Conservation (phyloP, 768 basidiomycete genomes). For the Rhodotorula kratochvilovae region DNA sequence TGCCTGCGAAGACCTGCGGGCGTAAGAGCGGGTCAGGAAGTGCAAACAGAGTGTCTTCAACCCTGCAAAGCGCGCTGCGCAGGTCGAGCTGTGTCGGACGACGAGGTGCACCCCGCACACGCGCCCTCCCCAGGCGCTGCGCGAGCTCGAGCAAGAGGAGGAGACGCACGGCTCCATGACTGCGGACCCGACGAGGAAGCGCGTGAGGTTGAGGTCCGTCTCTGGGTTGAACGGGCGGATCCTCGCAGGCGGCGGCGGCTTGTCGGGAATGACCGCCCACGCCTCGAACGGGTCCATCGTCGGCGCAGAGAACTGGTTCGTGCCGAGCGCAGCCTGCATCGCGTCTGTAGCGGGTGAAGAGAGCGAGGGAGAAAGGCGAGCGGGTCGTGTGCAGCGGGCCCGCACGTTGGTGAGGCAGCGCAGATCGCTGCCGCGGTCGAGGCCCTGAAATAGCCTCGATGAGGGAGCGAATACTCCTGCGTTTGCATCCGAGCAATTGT, state of each 20-base stretch:
- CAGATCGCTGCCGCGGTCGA: too few relatives aligned
- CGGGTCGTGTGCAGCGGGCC: too few relatives aligned
- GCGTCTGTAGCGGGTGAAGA: background rate
- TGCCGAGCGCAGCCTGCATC: background rate
- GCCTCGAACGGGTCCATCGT: slow-evolving; percentile 5
- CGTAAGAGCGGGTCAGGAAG: background rate
- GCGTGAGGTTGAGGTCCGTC: slow-evolving; percentile 21
- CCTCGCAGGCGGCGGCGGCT: slow-evolving; percentile 12
- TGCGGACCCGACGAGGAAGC: slow-evolving; percentile 25
- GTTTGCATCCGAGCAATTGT: too few relatives aligned
- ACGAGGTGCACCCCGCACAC: background rate
- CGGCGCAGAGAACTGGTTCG: background rate
- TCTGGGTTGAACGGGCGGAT: slow-evolving; percentile 20
- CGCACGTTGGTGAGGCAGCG: background rate
- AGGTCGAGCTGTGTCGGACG: background rate
- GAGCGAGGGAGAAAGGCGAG: background rate
- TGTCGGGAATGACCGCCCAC: background rate
- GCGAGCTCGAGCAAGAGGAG: too few relatives aligned
- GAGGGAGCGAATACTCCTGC: too few relatives aligned
- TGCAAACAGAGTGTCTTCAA: too few relatives aligned
- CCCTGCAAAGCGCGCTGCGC: too few relatives aligned
- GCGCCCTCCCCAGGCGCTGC: too few relatives aligned
- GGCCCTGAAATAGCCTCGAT: too few relatives aligned
- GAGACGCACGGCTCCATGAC: slow-evolving; percentile 36
- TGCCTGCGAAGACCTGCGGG: slow-evolving; percentile 23